Evolutionary conservation across 2,329 filamentous ascomycete genomes (phyloP).

Genomic region (Penicillium psychrosexuale): DNA sequence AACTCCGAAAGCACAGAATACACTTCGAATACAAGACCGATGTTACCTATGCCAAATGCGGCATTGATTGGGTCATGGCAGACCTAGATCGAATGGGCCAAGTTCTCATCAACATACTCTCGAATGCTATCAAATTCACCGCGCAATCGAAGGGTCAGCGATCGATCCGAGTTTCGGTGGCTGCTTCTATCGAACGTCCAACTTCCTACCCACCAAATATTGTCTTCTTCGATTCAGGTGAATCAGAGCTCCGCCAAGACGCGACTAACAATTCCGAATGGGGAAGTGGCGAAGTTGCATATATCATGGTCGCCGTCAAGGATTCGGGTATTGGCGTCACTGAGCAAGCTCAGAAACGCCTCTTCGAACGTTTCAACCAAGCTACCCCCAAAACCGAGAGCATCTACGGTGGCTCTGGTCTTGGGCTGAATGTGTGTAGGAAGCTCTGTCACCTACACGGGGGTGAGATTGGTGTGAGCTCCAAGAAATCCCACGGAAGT

Average conservation of each 20-base stretch:
- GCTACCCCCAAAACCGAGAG: slow-evolving; percentile 72
- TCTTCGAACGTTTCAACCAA: slow-evolving; percentile 78
- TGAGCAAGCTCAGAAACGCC: slow-evolving; percentile 66
- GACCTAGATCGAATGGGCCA: slow-evolving; percentile 74
- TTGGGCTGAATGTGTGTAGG: slow-evolving; percentile 75
- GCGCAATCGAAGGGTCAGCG: slow-evolving; percentile 44
- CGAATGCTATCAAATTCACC: slow-evolving; percentile 81
- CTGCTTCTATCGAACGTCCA: slow-evolving; percentile 47
- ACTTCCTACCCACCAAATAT: slow-evolving; percentile 40
- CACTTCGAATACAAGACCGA: slow-evolving; percentile 63
- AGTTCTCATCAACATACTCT: slow-evolving; percentile 75
- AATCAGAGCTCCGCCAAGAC: slow-evolving; percentile 25
- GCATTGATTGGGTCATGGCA: slow-evolving; percentile 63
- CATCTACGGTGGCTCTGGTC: slow-evolving; percentile 73
- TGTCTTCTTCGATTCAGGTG: slow-evolving; percentile 30
- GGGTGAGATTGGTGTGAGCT: slow-evolving; percentile 70
- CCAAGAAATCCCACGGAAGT: slow-evolving; percentile 54
- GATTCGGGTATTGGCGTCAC: slow-evolving; percentile 75
- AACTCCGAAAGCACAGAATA: slow-evolving; percentile 67
- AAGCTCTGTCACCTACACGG: slow-evolving; percentile 78
- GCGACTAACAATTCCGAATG: slow-evolving; percentile 48
- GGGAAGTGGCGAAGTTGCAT: slow-evolving; percentile 58
- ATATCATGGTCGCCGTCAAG: slow-evolving; percentile 68
- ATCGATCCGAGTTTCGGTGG: slow-evolving; percentile 53
- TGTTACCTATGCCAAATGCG: slow-evolving; percentile 56